A percentile compares a stretch with the other conserved stretches of the same genome.
phyloP scores from a whole-genome alignment of 2,329 filamentous ascomycete genomes.

The Pseudocercospora musae region DNA sequence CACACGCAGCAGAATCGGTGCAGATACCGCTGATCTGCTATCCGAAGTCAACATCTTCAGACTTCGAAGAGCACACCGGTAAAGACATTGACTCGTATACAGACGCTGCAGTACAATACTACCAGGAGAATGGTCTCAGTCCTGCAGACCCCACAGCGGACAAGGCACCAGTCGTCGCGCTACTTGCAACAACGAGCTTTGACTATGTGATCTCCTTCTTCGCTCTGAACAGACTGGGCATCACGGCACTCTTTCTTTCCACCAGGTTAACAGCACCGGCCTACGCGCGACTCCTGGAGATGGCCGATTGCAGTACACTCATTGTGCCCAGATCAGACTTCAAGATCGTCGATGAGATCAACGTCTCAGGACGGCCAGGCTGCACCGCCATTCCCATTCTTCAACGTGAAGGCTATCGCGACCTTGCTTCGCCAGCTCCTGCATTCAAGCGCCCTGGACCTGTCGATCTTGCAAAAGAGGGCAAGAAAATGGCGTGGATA shows the following conservation, averaged over 20 bases:
- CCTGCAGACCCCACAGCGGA: constrained; percentile 26
- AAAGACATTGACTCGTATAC: constrained; percentile 28
- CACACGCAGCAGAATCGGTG: constrained; percentile 30
- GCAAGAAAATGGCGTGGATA: constrained; percentile 41
- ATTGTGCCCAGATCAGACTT: constrained; percentile 26
- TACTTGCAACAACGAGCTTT: constrained; percentile 54
- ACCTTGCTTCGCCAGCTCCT: constrained; percentile 10
- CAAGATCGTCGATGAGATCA: constrained; percentile 34
- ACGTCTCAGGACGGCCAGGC: constrained; percentile 27
- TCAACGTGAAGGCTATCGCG: constrained; percentile 26
- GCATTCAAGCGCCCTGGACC: constrained; percentile 10
- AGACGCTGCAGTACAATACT: constrained; percentile 29
- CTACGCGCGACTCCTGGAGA: constrained; percentile 47
- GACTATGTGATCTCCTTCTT: constrained; percentile 55
- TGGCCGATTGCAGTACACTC: constrained; percentile 37
- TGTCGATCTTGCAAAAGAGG: constrained; percentile 27
- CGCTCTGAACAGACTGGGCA: constrained; percentile 55
- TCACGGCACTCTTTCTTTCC: constrained; percentile 54
- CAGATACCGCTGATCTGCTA: constrained; percentile 34
- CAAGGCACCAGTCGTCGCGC: constrained; percentile 42
- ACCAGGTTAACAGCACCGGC: constrained; percentile 53
- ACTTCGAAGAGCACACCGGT: constrained; percentile 33
- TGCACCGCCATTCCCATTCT: constrained; percentile 32
- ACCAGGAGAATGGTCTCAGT: constrained; percentile 26
- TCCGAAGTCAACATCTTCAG: constrained; percentile 24